Evolutionary conservation across 108 stramenopile species (phyloP).

Genomic region (Cyclotella atomus): DNA sequence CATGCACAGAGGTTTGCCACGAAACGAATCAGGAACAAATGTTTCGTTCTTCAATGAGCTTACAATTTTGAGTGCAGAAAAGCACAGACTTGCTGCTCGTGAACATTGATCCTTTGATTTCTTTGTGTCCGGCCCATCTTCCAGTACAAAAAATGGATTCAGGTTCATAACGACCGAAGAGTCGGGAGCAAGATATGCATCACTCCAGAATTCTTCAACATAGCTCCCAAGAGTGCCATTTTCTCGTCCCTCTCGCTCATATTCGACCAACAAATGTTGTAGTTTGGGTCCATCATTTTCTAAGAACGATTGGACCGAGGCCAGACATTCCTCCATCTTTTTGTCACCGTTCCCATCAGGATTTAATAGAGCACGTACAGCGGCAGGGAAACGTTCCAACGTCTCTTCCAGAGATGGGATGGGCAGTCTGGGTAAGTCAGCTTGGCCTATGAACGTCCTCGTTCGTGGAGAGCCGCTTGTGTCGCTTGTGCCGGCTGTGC

Average conservation of each 20-base stretch:
- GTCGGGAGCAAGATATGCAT: conserved; percentile 87
- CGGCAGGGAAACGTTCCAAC: conserved; percentile 55
- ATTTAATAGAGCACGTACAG: conserved; percentile 60
- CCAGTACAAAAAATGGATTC: conserved; percentile 89
- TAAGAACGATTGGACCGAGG: conserved; percentile 39
- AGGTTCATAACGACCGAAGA: conserved; percentile 81
- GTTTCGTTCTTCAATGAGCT: conserved; percentile 65
- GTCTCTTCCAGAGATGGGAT: conserved; percentile 84
- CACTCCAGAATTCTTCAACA: conserved; percentile 91
- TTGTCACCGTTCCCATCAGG: too few species aligned
- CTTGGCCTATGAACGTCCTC: conserved; percentile 59
- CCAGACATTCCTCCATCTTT: conserved; percentile 38
- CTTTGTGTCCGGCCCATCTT: conserved; percentile 86
- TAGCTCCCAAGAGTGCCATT: conserved; percentile 67
- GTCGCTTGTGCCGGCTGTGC: not conserved
- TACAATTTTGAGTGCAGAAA: conserved; percentile 77
- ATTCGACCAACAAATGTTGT: conserved; percentile 73
- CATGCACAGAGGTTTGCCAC: conserved; percentile 84
- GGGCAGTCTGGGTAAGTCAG: conserved; percentile 65
- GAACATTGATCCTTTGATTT: conserved; percentile 64
- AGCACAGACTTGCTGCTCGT: conserved; percentile 75
- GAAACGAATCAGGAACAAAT: conserved; percentile 71
- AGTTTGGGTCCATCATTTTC: conserved; percentile 63
- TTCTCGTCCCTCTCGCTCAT: conserved; percentile 59
- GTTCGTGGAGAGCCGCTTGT: not conserved